Base-by-base conservation (phyloP, 139 green algal genomes). In the Edaphochlamys debaryana region DNA sequence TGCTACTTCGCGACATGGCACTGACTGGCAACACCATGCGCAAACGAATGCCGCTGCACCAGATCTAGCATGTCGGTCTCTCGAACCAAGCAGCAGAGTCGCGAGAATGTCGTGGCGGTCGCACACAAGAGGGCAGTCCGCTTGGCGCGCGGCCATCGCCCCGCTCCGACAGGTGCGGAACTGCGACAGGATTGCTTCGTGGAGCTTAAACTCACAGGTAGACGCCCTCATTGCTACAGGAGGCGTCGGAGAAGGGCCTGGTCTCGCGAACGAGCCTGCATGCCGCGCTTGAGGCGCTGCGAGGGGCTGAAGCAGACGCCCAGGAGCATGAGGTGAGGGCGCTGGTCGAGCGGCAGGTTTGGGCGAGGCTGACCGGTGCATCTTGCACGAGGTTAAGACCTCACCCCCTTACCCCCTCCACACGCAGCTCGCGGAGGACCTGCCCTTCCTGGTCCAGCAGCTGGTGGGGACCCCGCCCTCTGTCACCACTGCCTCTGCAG, bases 371-470 rank as follows among this genome's bases (percentile, higher is more conserved):
- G 17, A 52, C 25, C 37, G 22, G 41, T 37, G 68, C 0, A 29
- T 4, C 54, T 40, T 29, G 27, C 41, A 37, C 34, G 3, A 48
- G 64, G 34, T 13, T 9, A 48, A 29, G n/a, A 6, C 30, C 38
- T 37, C 68, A 32, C 50, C 6, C 45, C 32, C 9, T 15, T 60
- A 29, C 37, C 11, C 37, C 27, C n/a, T 37, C 38, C 41, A 50
- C 68, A 7, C 56, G 63, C 74, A 88, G 84, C 41, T 88, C 11
- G 79, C 34, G 40, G 84, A 88, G 62, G 84, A 88, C 45, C 67
- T 88, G 32, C 34, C 76, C 22, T 88, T 88, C 68, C 69, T 88
- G 11, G 69, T 82, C 23, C 84, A 88, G 60, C 84, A 85, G 69
- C 68, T 85, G 5, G 11, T 84, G 6, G 38, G 67, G 0, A 34